Base-by-base conservation (phyloP, 2,329 filamentous ascomycete genomes). In the Colletotrichum agaves region DNA sequence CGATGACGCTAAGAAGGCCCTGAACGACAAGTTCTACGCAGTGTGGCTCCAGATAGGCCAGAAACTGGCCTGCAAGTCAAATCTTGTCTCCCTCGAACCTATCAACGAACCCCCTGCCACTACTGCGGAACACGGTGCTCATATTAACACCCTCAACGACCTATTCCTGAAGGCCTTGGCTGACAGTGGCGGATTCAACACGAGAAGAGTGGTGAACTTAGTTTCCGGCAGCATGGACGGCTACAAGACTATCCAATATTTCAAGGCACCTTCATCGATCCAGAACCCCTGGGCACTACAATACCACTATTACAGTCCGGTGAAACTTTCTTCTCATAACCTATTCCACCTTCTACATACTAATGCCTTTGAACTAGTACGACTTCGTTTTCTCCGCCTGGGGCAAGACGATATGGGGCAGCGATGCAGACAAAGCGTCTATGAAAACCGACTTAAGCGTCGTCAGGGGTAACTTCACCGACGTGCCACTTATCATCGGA, bases 361-460 rank as follows among this genome's bases (percentile, higher is more conserved):
- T 27, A 27, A 27, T 27, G 23, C 23, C 6, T 1, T 27, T 27
- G 4, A 5, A 27, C 23, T 5, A 27, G 23, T 87, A 84, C 75
- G 82, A 83, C 68, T 82, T 83, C 56, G 77, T 81, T 15, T 83
- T 83, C 71, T 67, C 76, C 53, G 76, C 83, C 12, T 89, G 86
- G 87, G 87, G 87, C 23, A 87, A 87, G 73, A 88, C 87, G 0
- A 85, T 84, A 56, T 88, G 86, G 86, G 86, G 87, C 23, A 85
- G 83, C 2, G 83, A 83, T 19, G 78, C 79, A 1, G 87, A 89
- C 72, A 85, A 87, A 72, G 76, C 80, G 2, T 53, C 79, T 2
- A 74, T 89, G 6, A 78, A 81, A 43, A 74, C 79, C 5, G 87
- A 89, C 61, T 79, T 90, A 35, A 74, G 79, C 19, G 77, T 81